Conservation (phyloP, 805 yeast species). For the Kluyveromyces aestuarii region DNA sequence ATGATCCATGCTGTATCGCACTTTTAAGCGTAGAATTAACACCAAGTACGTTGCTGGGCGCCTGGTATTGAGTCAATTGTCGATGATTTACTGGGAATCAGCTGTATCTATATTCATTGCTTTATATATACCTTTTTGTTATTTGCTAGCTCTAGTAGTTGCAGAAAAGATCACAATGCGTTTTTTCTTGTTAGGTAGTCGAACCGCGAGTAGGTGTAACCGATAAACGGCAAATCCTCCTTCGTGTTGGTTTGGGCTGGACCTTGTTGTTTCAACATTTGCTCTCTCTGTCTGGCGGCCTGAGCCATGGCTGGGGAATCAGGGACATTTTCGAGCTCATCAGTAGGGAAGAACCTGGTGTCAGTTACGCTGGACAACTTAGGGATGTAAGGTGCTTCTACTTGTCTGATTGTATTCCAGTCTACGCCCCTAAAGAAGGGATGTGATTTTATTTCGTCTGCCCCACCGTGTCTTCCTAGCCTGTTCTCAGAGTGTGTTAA, state of each 20-base stretch:
- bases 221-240: conserved; percentile 94
- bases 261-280: conserved; percentile 31
- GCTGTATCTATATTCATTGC: conserved; percentile 28
- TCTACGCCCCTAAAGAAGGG: conserved; percentile 95
- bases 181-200: conserved; percentile 81
- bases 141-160: background rate
- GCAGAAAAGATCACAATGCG: conserved; percentile 22
- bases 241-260: conserved; percentile 39
- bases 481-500: conserved; percentile 73
- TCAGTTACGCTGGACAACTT: conserved; percentile 87
- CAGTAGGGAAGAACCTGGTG: conserved; percentile 96
- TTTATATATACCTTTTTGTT: background rate
- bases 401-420: conserved; percentile 81
- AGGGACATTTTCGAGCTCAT: conserved; percentile 89
- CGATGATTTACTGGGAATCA: conserved; percentile 32
- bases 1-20: conserved; percentile 6
- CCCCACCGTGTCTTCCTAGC: conserved; percentile 84
- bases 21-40: conserved; percentile 24
- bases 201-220: conserved; percentile 91
- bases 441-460: conserved; percentile 81
- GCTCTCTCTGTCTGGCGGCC: conserved; percentile 59
- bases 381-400: conserved; percentile 91
- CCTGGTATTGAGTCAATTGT: conserved; percentile 28
- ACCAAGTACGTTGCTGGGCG: conserved; percentile 34
- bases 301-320: conserved; percentile 70